Evolutionary conservation across 305 asterid genomes (phyloP).

Genomic region (Solanum hybrid): DNA sequence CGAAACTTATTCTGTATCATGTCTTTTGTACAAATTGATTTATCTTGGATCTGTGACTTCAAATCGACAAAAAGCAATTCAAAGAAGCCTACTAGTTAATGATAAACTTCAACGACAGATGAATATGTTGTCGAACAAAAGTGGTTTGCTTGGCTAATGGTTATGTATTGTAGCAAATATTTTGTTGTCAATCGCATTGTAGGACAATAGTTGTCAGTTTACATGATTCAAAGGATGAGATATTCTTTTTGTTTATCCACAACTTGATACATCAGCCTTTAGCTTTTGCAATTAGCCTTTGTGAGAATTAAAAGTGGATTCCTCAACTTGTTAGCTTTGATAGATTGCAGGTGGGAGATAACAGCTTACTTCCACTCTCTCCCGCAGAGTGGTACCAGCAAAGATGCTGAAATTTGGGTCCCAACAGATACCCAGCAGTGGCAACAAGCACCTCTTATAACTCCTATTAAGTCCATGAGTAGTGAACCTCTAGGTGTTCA

Average conservation of each 20-base stretch:
- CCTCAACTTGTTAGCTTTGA: neutral
- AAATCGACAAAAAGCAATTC: neutral
- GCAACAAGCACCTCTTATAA: constrained; percentile 69
- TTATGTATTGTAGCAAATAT: neutral
- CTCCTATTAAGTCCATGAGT: constrained; percentile 83
- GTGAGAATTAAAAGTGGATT: neutral
- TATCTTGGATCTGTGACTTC: neutral
- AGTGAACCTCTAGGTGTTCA: constrained; percentile 80
- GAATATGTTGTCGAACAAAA: neutral
- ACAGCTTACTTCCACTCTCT: constrained; percentile 61
- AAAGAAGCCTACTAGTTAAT: neutral
- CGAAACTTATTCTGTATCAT: neutral
- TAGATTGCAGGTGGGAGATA: constrained; percentile 97
- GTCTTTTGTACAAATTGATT: neutral
- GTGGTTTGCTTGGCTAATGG: neutral
- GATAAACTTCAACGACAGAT: neutral
- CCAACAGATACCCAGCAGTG: constrained; percentile 81
- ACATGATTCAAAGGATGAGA: neutral
- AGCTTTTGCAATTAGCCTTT: neutral
- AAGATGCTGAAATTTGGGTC: constrained; percentile 65
- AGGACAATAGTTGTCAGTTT: neutral
- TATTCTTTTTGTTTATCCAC: neutral
- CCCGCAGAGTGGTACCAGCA: constrained; percentile 47
- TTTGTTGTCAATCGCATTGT: neutral
- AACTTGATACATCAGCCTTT: neutral